Evolutionary conservation across 2,329 filamentous ascomycete genomes (phyloP), one percentile per base, ranked within the genome.

Genomic region (Ophiosphaerella herpotricha): DNA sequence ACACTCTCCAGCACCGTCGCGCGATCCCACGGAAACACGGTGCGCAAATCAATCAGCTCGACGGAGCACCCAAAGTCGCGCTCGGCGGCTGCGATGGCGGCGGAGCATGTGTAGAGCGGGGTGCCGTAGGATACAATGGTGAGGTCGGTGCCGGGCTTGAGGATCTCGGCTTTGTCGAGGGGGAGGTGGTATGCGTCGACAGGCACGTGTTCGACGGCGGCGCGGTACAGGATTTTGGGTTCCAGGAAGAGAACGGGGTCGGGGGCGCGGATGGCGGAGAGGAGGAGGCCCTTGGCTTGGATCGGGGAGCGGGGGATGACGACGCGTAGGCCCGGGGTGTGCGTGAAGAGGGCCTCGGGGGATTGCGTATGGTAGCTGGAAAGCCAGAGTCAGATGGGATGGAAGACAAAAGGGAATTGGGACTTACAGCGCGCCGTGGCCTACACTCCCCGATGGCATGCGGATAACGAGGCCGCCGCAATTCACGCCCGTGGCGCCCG

Each of bases 171-270:
- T 71, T 90, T 93, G 62, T 87, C 90, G 9, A 97, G 79, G 0
- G 91, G 91, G 12, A 97, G 81, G n/a, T 86, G 85, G 71, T 94
- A 97, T 3, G 89, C 78, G 18, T 85, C 87, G 1, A 86, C 83
- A 0, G 92, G 92, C 1, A 97, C 92, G 71, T 96, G 90, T 73
- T 97, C 92, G 24, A 96, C 90, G 0, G 92, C 90, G 0, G 92
- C 91, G 16, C 92, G 87, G 73, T 97, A 97, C 11, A 97, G 78
- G 39, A 94, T 89, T 77, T 97, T 97, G 38, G 92, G 92, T 71
- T 97, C 92, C 86, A 97, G 86, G 74, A 97, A 96, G 45, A 97
- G 79, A 55, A 93, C 90, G 0, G 92, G 92, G 71, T 97, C 92
- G 54, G 91, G 90, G 64, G 81, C 85, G 76, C 77, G 84, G 43